Evolutionary conservation across 2,329 filamentous ascomycete species (phyloP), one percentile per base, ranked within the genome.

Genomic region (Neonectria magnoliae): DNA sequence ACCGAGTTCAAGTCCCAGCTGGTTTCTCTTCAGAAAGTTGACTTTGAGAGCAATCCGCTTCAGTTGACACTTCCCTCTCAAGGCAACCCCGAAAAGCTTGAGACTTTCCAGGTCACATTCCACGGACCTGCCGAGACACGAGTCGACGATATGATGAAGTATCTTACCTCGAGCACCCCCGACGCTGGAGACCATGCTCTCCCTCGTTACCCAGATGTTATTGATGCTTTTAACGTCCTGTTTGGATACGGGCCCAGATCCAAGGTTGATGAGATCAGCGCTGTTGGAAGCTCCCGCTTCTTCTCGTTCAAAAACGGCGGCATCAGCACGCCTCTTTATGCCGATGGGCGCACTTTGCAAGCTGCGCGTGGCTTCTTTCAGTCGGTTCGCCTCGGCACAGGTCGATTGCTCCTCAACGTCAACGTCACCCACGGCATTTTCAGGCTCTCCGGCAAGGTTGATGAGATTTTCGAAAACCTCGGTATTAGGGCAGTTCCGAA

Each of bases 361-460:
- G 80, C 85, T 31, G 76, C 84, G 1, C 82, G 86, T 16, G 87
- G 87, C 1, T 88, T 85, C 68, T 87, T 87, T 60, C 84, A 87
- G 70, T 87, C 85, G 33, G 80, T 83, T 3, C 84, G 86, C 6
- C 77, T 85, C 1, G 83, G 83, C 0, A 88, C 86, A 0, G 85
- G 85, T 2, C 79, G 85, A 0, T 69, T 88, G 1, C 79, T 89
- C 0, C 76, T 88, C 27, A 89, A 89, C 65, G 79, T 80, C 51
- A 88, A 89, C 60, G 82, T 87, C 10, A 83, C 84, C 0, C 83
- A 87, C 66, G 83, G 82, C 3, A 80, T 87, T 18, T 88, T 88
- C 73, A 83, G 81, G 11, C 72, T 77, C 4, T 67, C 75, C 2
- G 80, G 83, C 2, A 64, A 63, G 0, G 67, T 86, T 2, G 67